A percentile compares a stretch with the other conserved stretches of the same genome.
Conservation (phyloP, 345 rosid genomes). For the Adansonia digitata region DNA sequence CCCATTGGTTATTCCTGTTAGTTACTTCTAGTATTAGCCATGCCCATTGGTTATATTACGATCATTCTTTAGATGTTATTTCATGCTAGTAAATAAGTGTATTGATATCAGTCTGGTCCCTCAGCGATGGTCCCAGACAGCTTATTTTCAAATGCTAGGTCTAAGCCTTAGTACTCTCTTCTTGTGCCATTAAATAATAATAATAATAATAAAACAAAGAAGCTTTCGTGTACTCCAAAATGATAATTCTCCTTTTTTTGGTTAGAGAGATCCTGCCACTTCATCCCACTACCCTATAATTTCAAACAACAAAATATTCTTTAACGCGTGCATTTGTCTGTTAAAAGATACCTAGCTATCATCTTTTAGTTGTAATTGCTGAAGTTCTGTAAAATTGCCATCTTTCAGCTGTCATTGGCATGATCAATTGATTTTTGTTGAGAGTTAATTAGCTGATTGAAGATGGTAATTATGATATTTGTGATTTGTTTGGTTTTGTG, state of each 20-base stretch:
- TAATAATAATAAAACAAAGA: too few species aligned
- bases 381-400: background rate
- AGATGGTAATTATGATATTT: background rate
- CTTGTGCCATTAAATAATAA: too few species aligned
- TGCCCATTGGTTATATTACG: background rate
- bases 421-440: background rate
- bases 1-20: too few species aligned
- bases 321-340: background rate
- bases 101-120: background rate
- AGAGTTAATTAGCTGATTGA: background rate
- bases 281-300: background rate
- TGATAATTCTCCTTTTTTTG: background rate
- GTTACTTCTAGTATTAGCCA: too few species aligned
- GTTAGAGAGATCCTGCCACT: background rate
- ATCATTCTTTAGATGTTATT: background rate
- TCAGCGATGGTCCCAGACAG: background rate
- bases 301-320: background rate
- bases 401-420: too few species aligned
- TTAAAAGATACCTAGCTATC: background rate
- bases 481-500: background rate
- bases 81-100: background rate
- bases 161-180: too few species aligned
- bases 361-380: background rate
- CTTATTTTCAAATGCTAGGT: too few species aligned
- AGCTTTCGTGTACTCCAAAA: background rate